A percentile compares a stretch with the other conserved stretches of the same genome.
Conservation (phyloP, 768 basidiomycete species). For the Punctularia strigosozonata region DNA sequence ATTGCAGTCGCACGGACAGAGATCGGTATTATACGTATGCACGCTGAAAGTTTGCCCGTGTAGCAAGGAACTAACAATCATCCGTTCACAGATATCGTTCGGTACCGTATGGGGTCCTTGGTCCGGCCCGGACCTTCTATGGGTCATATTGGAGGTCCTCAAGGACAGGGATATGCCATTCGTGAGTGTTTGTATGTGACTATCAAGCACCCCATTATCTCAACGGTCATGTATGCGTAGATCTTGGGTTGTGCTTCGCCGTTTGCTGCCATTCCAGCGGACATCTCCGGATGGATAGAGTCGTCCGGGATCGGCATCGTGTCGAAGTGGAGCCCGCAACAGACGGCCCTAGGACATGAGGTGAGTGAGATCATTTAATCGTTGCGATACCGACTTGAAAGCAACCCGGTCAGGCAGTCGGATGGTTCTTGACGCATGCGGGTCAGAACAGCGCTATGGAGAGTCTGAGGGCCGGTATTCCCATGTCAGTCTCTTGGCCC, state of each 20-base stretch:
- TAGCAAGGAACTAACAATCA: no score
- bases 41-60: no score
- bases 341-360: constrained; percentile 13
- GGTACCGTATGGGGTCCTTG: constrained; percentile 13
- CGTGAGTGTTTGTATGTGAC: constrained; percentile 6
- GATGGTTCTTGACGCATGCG: constrained; percentile 16
- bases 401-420: constrained; percentile 8
- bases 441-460: constrained; percentile 16
- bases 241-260: constrained; percentile 11
- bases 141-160: constrained; percentile 11
- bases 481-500: constrained; percentile 6
- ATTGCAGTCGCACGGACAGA: no score
- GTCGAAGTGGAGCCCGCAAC: constrained; percentile 15
- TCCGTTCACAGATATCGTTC: constrained; percentile 11
- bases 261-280: constrained; percentile 7
- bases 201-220: neutral
- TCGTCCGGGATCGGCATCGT: constrained; percentile 10
- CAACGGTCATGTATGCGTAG: constrained; percentile 3
- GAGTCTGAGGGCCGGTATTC: constrained; percentile 12
- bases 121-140: constrained; percentile 9
- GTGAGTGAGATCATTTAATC: constrained; percentile 6
- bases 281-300: constrained; percentile 7
- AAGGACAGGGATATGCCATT: constrained; percentile 12
- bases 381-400: neutral
- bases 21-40: no score